Base-by-base conservation (phyloP, 768 basidiomycete genomes). In the Arthromyces matolae region DNA sequence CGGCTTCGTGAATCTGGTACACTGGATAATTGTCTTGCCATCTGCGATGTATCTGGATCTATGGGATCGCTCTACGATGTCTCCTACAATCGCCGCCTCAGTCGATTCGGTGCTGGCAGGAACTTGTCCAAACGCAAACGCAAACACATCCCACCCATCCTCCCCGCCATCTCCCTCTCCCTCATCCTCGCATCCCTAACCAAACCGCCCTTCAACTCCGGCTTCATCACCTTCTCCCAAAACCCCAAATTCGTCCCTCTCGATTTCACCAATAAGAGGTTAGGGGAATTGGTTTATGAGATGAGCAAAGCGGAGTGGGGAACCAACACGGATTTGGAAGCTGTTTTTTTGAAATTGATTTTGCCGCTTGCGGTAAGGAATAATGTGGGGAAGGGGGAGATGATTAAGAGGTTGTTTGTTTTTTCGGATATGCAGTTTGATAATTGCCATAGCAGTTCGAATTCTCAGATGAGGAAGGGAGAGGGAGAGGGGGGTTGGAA, bases 371-470 rank as follows among this genome's bases (percentile, higher is more conserved):
- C 85, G 6, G 56, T 78, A 48, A 56, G 70, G 60, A 65, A 84
- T 54, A 69, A 78, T 0, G 65, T 90, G n/a, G 68, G 70, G 42
- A 75, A 71, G 47, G 83, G 83, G 42, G 78, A 87, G 38, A 87
- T 89, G 85, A 76, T 89, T 66, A 81, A 84, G 67, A 76, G 83
- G 4, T 65, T 89, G 0, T 88, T 89, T 59, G 72, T 89, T 34
- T 89, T 90, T 61, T 78, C 79, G 3, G 85, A 89, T 59, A 88
- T 89, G 86, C 86, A 87, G 64, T 89, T 89, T 53, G 83, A 88
- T 57, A 42, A 45, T 37, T 13, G 29, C 47, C n/a, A n/a, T n/a
- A n/a, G n/a, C n/a, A n/a, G n/a, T n/a, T n/a, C n/a, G n/a, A n/a
- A n/a, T n/a, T n/a, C n/a, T n/a, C n/a, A n/a, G n/a, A n/a, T n/a